Conservation (phyloP, 352 stramenopile species). For the Pythium apleroticum region DNA sequence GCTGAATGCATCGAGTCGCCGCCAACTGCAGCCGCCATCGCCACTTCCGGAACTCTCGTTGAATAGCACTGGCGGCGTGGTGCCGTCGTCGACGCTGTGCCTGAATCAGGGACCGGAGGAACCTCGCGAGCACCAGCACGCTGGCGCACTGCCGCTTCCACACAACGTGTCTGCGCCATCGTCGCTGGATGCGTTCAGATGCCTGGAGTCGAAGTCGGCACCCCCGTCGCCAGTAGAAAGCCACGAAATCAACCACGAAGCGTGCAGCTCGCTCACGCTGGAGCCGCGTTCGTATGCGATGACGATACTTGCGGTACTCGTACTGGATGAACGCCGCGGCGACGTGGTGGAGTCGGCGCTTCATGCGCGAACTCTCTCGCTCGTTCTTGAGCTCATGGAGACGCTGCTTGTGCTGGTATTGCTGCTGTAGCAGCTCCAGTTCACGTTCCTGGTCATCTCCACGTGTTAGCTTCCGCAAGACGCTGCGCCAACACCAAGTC, state of each 20-base stretch:
- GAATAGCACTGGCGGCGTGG: conserved; percentile 20
- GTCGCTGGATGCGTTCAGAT: conserved; percentile 37
- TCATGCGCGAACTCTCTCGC: conserved; percentile 55
- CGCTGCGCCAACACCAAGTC: background rate
- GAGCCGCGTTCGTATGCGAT: conserved; percentile 15
- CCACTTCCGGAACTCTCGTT: conserved; percentile 33
- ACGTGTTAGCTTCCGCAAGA: background rate
- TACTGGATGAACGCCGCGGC: conserved; percentile 73
- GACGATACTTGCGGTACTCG: conserved; percentile 40
- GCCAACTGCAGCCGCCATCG: conserved; percentile 3
- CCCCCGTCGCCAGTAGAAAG: conserved; percentile 19
- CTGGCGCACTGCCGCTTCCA: conserved; percentile 15
- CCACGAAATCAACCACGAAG: conserved; percentile 39
- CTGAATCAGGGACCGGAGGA: conserved; percentile 21
- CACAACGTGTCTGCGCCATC: conserved; percentile 3
- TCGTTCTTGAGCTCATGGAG: conserved; percentile 41
- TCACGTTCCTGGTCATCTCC: conserved; percentile 34
- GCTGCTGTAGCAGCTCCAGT: conserved; percentile 44
- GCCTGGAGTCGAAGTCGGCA: conserved; percentile 24
- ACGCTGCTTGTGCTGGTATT: conserved; percentile 44
- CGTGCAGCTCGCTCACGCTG: conserved; percentile 28
- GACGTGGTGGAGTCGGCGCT: conserved; percentile 58
- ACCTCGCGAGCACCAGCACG: conserved; percentile 26
- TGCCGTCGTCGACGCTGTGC: conserved; percentile 5
- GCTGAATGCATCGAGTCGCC: conserved; percentile 37